Conservation (phyloP, 1,284 basidiomycete species). For the Anthracocystis setariae region DNA sequence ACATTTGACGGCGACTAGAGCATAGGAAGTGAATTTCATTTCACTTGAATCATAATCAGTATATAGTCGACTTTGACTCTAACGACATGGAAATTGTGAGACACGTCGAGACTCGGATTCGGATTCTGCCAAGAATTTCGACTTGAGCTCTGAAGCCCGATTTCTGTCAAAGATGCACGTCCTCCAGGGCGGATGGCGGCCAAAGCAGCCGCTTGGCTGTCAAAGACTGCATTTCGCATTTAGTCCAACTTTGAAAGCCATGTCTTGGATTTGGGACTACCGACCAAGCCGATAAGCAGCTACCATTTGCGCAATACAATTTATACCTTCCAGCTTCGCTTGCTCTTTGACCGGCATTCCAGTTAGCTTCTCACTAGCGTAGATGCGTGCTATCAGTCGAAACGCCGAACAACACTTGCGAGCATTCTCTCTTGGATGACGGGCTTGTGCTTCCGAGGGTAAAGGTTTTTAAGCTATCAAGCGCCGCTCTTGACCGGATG, state of each 20-base stretch:
- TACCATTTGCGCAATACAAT: neutral
- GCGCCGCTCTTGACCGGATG: no score
- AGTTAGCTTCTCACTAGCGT: no score
- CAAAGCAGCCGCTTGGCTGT: neutral
- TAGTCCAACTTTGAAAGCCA: neutral
- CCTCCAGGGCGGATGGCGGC: neutral
- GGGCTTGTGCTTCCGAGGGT: no score
- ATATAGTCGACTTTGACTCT: neutral
- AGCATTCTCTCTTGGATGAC: no score
- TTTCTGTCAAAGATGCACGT: neutral
- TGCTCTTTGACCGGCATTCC: no score
- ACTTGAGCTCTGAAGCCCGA: conserved; percentile 12
- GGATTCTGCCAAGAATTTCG: neutral
- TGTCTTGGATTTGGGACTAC: conserved; percentile 7
- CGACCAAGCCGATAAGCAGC: neutral
- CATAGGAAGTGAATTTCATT: neutral
- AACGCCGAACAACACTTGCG: no score
- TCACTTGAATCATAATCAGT: neutral
- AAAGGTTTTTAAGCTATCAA: no score
- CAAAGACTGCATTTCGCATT: conserved; percentile 4
- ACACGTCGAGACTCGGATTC: conserved; percentile 9
- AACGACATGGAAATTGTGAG: conserved; percentile 7
- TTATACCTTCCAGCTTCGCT: neutral
- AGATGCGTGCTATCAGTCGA: no score
- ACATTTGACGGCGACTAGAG: conserved; percentile 6